phyloP scores from a whole-genome alignment of 2,329 filamentous ascomycete species.

The Fusarium pilosicola region DNA sequence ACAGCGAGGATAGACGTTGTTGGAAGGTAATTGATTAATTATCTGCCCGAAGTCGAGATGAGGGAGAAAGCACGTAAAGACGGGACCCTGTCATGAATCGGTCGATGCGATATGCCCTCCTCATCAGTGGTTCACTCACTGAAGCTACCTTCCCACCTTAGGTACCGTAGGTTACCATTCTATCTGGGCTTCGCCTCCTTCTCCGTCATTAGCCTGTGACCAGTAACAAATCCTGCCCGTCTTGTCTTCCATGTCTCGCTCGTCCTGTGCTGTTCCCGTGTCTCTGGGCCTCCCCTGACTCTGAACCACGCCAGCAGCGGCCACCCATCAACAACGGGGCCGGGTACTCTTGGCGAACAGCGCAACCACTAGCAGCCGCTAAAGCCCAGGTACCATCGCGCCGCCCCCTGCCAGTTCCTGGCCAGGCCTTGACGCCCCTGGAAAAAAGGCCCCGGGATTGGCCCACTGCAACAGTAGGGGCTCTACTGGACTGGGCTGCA shows the following conservation, averaged over 20 bases:
- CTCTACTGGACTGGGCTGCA: not conserved
- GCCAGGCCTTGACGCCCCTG: constrained; percentile 19
- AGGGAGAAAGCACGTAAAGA: not conserved
- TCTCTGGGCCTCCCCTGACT: constrained; percentile 31
- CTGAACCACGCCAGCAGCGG: constrained; percentile 18
- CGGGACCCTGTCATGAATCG: not conserved
- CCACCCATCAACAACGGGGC: constrained; percentile 30
- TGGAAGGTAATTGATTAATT: not conserved
- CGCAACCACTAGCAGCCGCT: constrained; percentile 33
- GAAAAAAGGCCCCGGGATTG: not conserved
- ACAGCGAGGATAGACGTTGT: constrained; percentile 10
- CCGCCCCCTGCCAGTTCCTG: constrained; percentile 16
- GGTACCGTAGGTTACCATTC: constrained; percentile 3
- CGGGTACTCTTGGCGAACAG: constrained; percentile 21
- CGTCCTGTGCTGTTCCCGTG: constrained; percentile 18
- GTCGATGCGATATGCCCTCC: not conserved
- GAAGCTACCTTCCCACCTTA: not conserved
- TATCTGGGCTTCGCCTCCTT: constrained; percentile 28
- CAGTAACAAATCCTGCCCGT: not conserved
- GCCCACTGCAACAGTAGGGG: constrained; percentile 17
- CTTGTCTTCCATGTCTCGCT: not conserved
- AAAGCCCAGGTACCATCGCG: constrained; percentile 35
- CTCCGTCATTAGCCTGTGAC: constrained; percentile 4
- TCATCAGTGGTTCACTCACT: constrained; percentile 2
- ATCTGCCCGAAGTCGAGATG: not conserved